These are phyloP conservation scores for Calocera viscosa DNA, from an alignment of 768 basidiomycete species.

Conservation along the genomic window DNA sequence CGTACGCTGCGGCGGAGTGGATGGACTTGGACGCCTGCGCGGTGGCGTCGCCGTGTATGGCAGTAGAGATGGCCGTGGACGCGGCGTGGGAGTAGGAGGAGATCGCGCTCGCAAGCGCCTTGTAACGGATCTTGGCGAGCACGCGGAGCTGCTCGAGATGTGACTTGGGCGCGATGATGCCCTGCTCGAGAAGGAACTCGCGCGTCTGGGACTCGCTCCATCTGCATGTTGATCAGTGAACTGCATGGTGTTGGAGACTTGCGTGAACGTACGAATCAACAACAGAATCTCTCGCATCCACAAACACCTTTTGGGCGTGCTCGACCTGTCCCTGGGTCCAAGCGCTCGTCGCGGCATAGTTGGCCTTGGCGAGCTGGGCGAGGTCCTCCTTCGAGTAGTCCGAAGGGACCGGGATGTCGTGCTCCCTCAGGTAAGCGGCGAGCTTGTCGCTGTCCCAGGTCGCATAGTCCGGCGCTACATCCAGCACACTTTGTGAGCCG, in stretches of 20 bases:
- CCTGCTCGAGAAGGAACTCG: slow-evolving; percentile 74
- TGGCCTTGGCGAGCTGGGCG: slow-evolving; percentile 41
- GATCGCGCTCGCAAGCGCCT: slow-evolving; percentile 47
- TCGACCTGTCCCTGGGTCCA: slow-evolving; percentile 57
- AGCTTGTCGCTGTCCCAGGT: slow-evolving; percentile 56
- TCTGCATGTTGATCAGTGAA: slow-evolving; percentile 16
- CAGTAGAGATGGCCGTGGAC: slow-evolving; percentile 42
- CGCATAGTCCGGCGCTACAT: slow-evolving; percentile 26
- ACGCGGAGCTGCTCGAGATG: slow-evolving; percentile 67
- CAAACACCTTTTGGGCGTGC: slow-evolving; percentile 50
- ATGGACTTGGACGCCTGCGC: slow-evolving; percentile 27
- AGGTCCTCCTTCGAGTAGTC: slow-evolving; percentile 33
- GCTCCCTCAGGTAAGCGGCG: slow-evolving; percentile 53
- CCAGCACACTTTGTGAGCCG: slow-evolving; percentile 27
- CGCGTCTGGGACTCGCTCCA: slow-evolving; percentile 81
- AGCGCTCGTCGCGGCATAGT: slow-evolving; percentile 39
- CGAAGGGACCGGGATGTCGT: slow-evolving; percentile 46
- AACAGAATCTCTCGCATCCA: slow-evolving; percentile 35
- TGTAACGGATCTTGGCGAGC: slow-evolving; percentile 57
- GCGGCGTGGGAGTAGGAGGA: slow-evolving; percentile 40
- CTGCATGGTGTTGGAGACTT: neutral
- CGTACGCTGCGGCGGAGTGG: neutral
- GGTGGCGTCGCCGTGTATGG: slow-evolving; percentile 35
- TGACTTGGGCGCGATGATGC: slow-evolving; percentile 68
- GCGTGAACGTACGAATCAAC: slow-evolving; percentile 40